phyloP scores from a whole-genome alignment of 2,329 filamentous ascomycete species.

The Pezicula carpinea region DNA sequence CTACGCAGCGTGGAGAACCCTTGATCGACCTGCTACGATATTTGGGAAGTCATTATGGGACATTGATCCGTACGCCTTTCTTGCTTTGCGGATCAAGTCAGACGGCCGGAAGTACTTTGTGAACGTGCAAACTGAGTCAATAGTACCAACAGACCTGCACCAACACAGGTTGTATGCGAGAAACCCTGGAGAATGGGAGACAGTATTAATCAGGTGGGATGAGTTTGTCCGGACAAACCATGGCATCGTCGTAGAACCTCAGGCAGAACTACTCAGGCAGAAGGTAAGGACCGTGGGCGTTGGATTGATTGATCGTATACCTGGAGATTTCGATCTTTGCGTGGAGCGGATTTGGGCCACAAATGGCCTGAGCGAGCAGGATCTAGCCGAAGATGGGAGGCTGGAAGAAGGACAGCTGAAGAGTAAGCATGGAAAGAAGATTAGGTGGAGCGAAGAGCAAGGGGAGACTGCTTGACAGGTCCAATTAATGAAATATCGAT shows the following conservation, averaged over 20 bases:
- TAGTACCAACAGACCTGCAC: slow-evolving; percentile 92
- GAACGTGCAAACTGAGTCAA: slow-evolving; percentile 90
- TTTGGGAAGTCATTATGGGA: slow-evolving; percentile 87
- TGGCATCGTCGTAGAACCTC: slow-evolving; percentile 86
- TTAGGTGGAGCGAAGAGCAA: slow-evolving; percentile 39
- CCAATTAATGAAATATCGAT: neutral
- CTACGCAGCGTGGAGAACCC: slow-evolving; percentile 86
- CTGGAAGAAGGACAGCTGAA: slow-evolving; percentile 31
- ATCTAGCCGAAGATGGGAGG: slow-evolving; percentile 8
- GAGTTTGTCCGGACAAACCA: slow-evolving; percentile 95
- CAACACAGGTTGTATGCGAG: slow-evolving; percentile 84
- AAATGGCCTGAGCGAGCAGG: slow-evolving; percentile 42
- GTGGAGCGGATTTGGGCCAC: slow-evolving; percentile 90
- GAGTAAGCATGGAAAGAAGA: slow-evolving; percentile 38
- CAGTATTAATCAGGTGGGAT: slow-evolving; percentile 82
- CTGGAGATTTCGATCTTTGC: slow-evolving; percentile 82
- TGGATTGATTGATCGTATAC: slow-evolving; percentile 81
- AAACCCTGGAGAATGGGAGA: slow-evolving; percentile 86
- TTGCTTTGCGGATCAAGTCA: slow-evolving; percentile 83
- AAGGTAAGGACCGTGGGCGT: slow-evolving; percentile 83
- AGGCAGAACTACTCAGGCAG: slow-evolving; percentile 81
- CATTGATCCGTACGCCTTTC: slow-evolving; percentile 81
- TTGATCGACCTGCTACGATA: slow-evolving; percentile 69
- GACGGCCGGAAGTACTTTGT: slow-evolving; percentile 91
- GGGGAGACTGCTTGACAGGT: slow-evolving; percentile 29